Percentiles rank a stretch among this genome's conserved stretches.
Conservation (phyloP, 345 rosid species). For the Schrenkiella parvula region DNA sequence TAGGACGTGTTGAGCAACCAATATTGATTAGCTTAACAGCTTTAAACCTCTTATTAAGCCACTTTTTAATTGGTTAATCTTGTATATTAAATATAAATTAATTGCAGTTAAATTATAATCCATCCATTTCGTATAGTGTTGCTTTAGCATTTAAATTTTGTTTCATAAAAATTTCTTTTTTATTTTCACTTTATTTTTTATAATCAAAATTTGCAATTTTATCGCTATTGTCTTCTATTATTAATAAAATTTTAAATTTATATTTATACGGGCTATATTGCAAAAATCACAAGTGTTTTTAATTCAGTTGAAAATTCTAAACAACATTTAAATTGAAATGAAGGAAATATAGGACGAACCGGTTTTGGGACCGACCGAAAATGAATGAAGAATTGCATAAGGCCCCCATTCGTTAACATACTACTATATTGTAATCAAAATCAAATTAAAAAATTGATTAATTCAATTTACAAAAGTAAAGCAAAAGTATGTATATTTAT, state of each 20-base stretch:
- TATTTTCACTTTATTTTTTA: not conserved
- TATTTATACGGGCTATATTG: not conserved
- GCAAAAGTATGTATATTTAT: not conserved
- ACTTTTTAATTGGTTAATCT: not conserved
- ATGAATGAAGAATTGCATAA: not conserved
- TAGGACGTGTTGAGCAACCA: constrained; percentile 11
- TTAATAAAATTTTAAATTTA: not conserved
- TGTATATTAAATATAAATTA: not conserved
- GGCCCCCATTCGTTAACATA: not conserved
- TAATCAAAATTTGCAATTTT: not conserved
- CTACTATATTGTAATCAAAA: not conserved
- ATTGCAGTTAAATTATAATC: not conserved
- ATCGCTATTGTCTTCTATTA: not conserved
- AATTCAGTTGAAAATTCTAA: not conserved
- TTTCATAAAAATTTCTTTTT: not conserved
- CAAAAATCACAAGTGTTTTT: not conserved
- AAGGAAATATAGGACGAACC: not conserved
- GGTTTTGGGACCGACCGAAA: not conserved
- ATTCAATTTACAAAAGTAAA: not conserved
- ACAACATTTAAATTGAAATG: not conserved
- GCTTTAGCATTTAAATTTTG: not conserved
- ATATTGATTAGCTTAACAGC: not conserved
- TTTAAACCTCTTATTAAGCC: not conserved
- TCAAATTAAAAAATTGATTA: not conserved
- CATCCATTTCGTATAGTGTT: not conserved